Evolutionary conservation across 192 early-diverging fungal species (phyloP).

Genomic region (Mortierella claussenii): DNA sequence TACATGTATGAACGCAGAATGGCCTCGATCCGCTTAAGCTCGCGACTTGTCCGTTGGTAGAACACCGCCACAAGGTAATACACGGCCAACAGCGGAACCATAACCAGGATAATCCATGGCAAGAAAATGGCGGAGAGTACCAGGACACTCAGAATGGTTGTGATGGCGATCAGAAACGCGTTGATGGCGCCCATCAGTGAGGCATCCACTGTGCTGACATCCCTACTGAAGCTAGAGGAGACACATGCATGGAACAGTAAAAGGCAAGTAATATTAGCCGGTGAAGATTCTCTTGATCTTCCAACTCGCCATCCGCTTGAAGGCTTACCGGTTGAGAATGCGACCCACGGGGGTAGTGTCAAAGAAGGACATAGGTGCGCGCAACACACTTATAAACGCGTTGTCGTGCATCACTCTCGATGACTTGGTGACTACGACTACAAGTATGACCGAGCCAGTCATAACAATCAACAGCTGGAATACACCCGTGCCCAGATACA

Average conservation of each 20-base stretch:
- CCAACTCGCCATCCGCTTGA: no score
- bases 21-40: constrained; percentile 74
- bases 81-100: constrained; percentile 59
- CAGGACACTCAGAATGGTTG: constrained; percentile 66
- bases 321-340: constrained; percentile 69
- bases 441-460: constrained; percentile 25
- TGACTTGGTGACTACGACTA: constrained; percentile 60
- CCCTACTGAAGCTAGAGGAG: constrained; percentile 83
- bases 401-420: constrained; percentile 66
- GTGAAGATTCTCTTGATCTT: no score
- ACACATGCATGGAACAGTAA: not conserved
- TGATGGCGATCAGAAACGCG: constrained; percentile 58
- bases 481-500: constrained; percentile 38
- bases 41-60: constrained; percentile 69
- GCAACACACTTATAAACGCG: constrained; percentile 74
- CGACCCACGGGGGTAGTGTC: constrained; percentile 77
- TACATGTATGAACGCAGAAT: constrained; percentile 68
- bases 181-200: constrained; percentile 60
- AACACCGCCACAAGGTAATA: constrained; percentile 66
- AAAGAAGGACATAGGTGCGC: constrained; percentile 69
- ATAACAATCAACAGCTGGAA: constrained; percentile 37
- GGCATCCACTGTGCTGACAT: constrained; percentile 83
- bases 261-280: no score
- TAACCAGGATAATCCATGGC: constrained; percentile 60
- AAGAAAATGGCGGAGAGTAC: constrained; percentile 55